These are phyloP conservation scores for Epichloe gansuensis DNA, from an alignment of 2,329 filamentous ascomycete genomes.

Conservation along the genomic window DNA sequence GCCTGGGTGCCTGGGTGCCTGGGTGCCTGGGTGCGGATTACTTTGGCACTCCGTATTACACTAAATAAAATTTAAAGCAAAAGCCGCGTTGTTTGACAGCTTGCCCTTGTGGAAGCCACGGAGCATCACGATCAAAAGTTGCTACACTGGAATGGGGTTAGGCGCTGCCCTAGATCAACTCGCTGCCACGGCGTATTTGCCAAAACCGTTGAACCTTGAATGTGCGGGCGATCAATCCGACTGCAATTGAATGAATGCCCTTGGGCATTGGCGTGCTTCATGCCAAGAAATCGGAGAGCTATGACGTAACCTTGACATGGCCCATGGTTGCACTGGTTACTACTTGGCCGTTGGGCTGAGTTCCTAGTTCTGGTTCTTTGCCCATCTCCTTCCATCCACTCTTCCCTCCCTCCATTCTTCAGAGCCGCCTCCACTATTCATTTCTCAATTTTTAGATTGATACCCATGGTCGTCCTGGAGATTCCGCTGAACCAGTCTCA, in stretches of 20 bases:
- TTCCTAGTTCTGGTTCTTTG: neutral
- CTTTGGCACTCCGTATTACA: too few relatives aligned
- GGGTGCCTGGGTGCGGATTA: too few relatives aligned
- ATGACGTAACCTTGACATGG: slow-evolving; percentile 3
- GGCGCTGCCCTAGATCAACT: neutral
- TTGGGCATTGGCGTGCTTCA: neutral
- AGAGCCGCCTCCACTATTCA: neutral
- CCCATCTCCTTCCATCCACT: neutral
- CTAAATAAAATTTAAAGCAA: too few relatives aligned
- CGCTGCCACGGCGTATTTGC: neutral
- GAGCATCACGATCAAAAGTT: neutral
- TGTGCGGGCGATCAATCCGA: too few relatives aligned
- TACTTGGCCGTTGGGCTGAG: too few relatives aligned
- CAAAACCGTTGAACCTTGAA: too few relatives aligned
- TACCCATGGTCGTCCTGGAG: neutral
- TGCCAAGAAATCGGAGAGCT: slow-evolving; percentile 2
- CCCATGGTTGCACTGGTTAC: too few relatives aligned
- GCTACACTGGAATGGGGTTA: neutral
- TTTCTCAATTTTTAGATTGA: neutral
- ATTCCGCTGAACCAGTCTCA: neutral
- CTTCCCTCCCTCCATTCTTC: too few relatives aligned
- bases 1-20: too few relatives aligned
- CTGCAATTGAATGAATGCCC: neutral
- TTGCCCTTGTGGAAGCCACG: neutral
- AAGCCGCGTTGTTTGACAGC: neutral